These are phyloP conservation scores for Inonotus obliquus DNA, from an alignment of 1,284 basidiomycete species.

Conservation along the genomic window DNA sequence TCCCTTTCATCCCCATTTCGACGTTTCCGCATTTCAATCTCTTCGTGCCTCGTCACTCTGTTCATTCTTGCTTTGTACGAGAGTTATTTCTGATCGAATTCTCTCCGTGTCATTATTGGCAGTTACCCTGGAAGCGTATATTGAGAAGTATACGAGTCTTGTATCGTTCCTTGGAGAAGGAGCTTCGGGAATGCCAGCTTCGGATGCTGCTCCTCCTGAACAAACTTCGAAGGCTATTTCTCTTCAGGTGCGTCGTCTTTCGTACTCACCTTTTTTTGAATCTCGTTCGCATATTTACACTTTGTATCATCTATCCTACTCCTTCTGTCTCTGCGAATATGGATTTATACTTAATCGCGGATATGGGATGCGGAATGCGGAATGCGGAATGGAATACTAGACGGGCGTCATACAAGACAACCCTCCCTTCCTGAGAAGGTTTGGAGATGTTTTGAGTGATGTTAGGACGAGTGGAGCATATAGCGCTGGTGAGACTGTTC, in stretches of 20 bases:
- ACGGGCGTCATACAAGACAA: slow-evolving; percentile 59
- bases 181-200: slow-evolving; percentile 42
- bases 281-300: background rate
- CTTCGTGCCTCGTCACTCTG: background rate
- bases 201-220: slow-evolving; percentile 64
- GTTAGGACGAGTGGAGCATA: slow-evolving; percentile 49
- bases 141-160: slow-evolving; percentile 67
- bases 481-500: slow-evolving; percentile 52
- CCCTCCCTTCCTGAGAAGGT: slow-evolving; percentile 50
- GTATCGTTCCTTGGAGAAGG: slow-evolving; percentile 57
- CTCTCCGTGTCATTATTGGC: slow-evolving; percentile 7
- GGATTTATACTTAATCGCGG: no score
- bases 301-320: no score
- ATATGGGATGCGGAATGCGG: background rate
- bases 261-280: background rate
- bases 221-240: slow-evolving; percentile 66
- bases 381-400: slow-evolving; percentile 30
- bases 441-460: slow-evolving; percentile 65
- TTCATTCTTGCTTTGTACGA: background rate
- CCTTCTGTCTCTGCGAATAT: background rate
- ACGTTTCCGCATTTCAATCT: no score
- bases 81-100: background rate
- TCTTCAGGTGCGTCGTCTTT: slow-evolving; percentile 43
- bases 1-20: no score
- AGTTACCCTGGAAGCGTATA: slow-evolving; percentile 77